Evolutionary conservation across 1,284 basidiomycete genomes (phyloP).

Genomic region (Sanguinoderma infundibulare): DNA sequence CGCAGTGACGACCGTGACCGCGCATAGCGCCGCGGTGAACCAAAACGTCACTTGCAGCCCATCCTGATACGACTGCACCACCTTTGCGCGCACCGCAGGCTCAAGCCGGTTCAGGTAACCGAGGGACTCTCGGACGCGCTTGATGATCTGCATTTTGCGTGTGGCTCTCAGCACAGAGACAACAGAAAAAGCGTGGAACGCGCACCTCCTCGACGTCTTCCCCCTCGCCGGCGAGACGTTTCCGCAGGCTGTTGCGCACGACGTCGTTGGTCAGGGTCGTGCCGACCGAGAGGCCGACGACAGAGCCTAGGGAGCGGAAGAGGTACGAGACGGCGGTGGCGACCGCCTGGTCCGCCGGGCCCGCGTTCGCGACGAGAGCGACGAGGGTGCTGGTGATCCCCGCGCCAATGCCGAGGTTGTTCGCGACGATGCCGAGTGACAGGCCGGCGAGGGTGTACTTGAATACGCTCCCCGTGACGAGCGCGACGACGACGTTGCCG

Average conservation of each 20-base stretch:
- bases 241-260: constrained; percentile 48
- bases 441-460: constrained; percentile 43
- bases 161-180: not conserved
- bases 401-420: constrained; percentile 50
- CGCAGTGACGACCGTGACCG: constrained; percentile 45
- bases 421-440: constrained; percentile 46
- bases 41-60: constrained; percentile 53
- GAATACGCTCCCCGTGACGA: constrained; percentile 45
- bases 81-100: constrained; percentile 44
- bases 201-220: constrained; percentile 53
- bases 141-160: constrained; percentile 52
- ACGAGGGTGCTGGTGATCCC: constrained; percentile 62
- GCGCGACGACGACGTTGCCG: constrained; percentile 44
- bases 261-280: constrained; percentile 58
- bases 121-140: constrained; percentile 58
- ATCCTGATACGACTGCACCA: constrained; percentile 51
- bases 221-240: constrained; percentile 40
- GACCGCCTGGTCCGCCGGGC: constrained; percentile 62
- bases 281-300: constrained; percentile 57
- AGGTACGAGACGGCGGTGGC: constrained; percentile 70
- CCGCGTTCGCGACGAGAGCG: constrained; percentile 64
- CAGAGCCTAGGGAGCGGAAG: constrained; percentile 65
- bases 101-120: constrained; percentile 55
- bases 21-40: constrained; percentile 47
- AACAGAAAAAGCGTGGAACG: not conserved